Conservation (phyloP, 164 flowering plant genomes). For the Sextonia rubra region DNA sequence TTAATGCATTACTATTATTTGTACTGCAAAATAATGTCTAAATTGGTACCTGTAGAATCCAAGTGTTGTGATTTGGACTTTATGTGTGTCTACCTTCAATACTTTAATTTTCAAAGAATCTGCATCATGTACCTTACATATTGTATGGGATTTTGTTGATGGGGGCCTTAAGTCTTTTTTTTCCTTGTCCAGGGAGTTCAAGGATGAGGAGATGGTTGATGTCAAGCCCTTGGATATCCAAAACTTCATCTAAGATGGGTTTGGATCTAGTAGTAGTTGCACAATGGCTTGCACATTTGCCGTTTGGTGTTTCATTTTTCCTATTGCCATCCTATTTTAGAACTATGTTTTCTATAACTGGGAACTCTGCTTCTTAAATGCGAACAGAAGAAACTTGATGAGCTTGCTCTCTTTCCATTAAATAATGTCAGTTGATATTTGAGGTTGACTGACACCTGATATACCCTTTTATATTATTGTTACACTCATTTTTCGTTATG, state of each 20-base stretch:
- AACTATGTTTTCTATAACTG: background rate
- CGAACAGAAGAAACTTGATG: background rate
- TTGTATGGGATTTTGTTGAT: background rate
- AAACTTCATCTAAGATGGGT: slow-evolving; percentile 59
- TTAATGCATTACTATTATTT: too few relatives aligned
- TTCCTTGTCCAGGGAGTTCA: slow-evolving; percentile 74
- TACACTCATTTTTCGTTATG: too few relatives aligned
- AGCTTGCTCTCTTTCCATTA: background rate
- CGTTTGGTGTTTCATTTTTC: background rate
- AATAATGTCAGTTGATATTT: background rate
- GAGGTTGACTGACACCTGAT: background rate
- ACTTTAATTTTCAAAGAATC: too few relatives aligned
- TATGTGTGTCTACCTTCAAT: too few relatives aligned
- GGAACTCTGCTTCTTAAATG: background rate
- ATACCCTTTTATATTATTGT: too few relatives aligned
- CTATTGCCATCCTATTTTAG: background rate
- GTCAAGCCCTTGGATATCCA: slow-evolving; percentile 85
- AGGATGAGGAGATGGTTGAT: slow-evolving; percentile 70
- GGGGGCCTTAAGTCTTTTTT: background rate
- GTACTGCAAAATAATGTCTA: too few relatives aligned
- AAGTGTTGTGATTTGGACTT: too few relatives aligned
- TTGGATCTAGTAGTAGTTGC: background rate
- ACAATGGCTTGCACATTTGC: background rate
- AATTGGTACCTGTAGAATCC: too few relatives aligned
- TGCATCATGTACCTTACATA: too few relatives aligned